Evolutionary conservation across 73 alveolate species (phyloP), one percentile per base, ranked within the genome.

Genomic region (Vitrella brassicaformis): DNA sequence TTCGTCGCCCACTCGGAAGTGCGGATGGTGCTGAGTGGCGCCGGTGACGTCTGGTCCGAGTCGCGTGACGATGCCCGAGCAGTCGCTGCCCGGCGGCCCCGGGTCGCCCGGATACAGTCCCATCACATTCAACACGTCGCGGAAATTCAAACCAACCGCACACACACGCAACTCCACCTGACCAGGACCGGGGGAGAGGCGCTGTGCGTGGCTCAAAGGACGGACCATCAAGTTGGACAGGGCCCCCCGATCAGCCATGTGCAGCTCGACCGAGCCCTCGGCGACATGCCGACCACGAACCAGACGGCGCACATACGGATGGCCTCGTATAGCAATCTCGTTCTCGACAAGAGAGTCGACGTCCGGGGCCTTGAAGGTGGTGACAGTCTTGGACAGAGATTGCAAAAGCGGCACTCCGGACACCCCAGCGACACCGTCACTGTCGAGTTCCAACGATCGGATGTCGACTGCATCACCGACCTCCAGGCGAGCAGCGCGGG

Each of bases 51-150:
- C 46, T 31, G 67, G 75, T 28, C 82, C 82, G 47, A 75, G 46
- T 8, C 75, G 75, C 66, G 67, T 27, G 30, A 74, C 73, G 45
- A 73, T 74, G 39, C 72, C 81, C 14, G 72, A 65, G 68, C 81
- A 74, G 73, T 74, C 81, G 28, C 73, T 73, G 25, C 81, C 81
- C 14, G 81, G 81, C 0, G 81, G 69, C 1, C 69, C 81, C 19
- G 81, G 81, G 47, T 74, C 81, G 1, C 84, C 84, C 18, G 84
- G 84, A 31, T 77, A 77, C 78, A 77, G 70, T 27, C 84, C 84
- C 84, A 77, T 77, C 31, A 77, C 81, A 27, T 74, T 74, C 47
- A 74, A 47, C 47, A 74, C 81, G 46, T 77, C 84, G 4, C 84
- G 71, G 78, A 77, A 77, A 72, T 77, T 77, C 84, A 77, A 47